phyloP scores from a whole-genome alignment of 352 stramenopile species.

The Globisporangium middletonii region DNA sequence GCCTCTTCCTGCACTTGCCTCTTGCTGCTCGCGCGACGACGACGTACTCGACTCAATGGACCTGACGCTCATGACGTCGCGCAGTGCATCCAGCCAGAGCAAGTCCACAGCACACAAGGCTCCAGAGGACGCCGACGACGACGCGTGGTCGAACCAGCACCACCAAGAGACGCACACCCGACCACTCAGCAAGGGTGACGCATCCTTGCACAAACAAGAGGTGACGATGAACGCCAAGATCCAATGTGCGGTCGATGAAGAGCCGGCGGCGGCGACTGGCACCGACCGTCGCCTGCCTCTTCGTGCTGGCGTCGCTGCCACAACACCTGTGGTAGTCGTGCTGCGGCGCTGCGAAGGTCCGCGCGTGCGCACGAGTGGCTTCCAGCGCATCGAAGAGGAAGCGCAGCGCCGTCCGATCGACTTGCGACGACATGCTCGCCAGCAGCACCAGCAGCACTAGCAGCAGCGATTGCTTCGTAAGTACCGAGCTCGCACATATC shows the following conservation, averaged over 20 bases:
- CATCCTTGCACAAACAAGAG: background rate
- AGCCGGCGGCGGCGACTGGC: background rate
- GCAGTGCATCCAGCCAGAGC: background rate
- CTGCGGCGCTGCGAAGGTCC: slow-evolving; percentile 65
- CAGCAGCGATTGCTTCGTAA: background rate
- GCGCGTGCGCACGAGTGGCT: slow-evolving; percentile 62
- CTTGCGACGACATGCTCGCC: slow-evolving; percentile 22
- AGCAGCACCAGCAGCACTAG: slow-evolving; percentile 6
- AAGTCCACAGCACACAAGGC: background rate
- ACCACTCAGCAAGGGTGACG: background rate
- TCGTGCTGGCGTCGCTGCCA: background rate
- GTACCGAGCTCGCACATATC: too few species aligned
- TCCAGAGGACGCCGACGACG: background rate
- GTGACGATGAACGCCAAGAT: too few species aligned
- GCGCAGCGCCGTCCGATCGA: slow-evolving; percentile 24
- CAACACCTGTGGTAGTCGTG: slow-evolving; percentile 21
- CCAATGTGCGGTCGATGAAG: background rate
- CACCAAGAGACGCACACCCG: background rate
- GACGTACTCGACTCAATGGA: too few species aligned
- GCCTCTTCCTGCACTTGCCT: too few species aligned
- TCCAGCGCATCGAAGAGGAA: slow-evolving; percentile 75
- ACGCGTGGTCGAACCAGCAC: slow-evolving; percentile 1
- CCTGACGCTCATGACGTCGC: too few species aligned
- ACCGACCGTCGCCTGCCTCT: too few species aligned
- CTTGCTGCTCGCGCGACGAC: too few species aligned